phyloP scores from a whole-genome alignment of 2,329 filamentous ascomycete species.

The Penicillium sp. region DNA sequence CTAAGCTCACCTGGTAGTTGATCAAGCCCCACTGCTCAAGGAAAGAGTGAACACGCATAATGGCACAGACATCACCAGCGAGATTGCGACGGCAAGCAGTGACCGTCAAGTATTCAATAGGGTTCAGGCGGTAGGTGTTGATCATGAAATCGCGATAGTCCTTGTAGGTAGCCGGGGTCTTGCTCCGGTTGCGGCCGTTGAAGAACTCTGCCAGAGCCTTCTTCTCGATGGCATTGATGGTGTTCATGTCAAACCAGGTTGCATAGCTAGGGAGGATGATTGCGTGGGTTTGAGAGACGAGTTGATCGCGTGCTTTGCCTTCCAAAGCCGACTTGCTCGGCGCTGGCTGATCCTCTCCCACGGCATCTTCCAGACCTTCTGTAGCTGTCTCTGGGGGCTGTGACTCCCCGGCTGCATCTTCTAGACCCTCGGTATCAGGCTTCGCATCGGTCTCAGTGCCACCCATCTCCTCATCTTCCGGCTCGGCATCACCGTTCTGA shows the following conservation, averaged over 20 bases:
- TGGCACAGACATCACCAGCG: conserved; percentile 96
- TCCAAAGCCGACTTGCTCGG: conserved; percentile 81
- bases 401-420: conserved; percentile 51
- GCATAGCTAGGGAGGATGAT: conserved; percentile 98
- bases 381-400: conserved; percentile 51
- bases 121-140: conserved; percentile 96
- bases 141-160: conserved; percentile 99
- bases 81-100: conserved; percentile 94
- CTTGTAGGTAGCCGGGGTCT: conserved; percentile 95
- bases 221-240: conserved; percentile 85
- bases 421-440: conserved; percentile 51
- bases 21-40: conserved; percentile 98
- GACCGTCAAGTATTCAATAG: conserved; percentile 93
- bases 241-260: conserved; percentile 98
- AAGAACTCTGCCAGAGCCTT: conserved; percentile 98
- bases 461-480: conserved; percentile 79
- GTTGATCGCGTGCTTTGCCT: conserved; percentile 84
- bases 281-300: conserved; percentile 90
- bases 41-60: conserved; percentile 98
- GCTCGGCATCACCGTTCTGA: conserved; percentile 61
- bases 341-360: conserved; percentile 59
- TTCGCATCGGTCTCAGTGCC: conserved; percentile 57
- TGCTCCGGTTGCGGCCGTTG: conserved; percentile 97
- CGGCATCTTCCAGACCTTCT: conserved; percentile 34
- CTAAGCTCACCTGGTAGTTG: conserved; percentile 82